Conservation (phyloP, 805 yeast genomes). For the Cyberlindnera subsufficiens region DNA sequence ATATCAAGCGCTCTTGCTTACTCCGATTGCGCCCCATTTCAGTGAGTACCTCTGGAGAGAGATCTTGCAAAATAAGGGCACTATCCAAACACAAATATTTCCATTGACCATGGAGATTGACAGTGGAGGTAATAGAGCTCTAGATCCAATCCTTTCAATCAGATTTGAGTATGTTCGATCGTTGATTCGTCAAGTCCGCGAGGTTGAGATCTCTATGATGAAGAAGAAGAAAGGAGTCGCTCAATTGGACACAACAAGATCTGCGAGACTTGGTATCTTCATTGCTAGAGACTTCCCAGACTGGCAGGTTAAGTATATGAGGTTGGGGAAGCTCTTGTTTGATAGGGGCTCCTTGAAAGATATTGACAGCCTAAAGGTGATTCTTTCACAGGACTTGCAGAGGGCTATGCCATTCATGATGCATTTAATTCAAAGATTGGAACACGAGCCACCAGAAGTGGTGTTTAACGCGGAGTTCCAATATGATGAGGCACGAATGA, state of each 20-base stretch:
- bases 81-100: constrained; percentile 73
- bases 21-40: constrained; percentile 95
- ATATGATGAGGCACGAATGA: constrained; percentile 68
- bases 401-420: constrained; percentile 97
- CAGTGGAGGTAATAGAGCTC: background rate
- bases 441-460: constrained; percentile 58
- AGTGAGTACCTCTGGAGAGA: constrained; percentile 87
- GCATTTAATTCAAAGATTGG: constrained; percentile 72
- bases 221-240: constrained; percentile 69
- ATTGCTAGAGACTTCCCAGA: constrained; percentile 81
- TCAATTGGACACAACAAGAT: constrained; percentile 67
- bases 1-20: constrained; percentile 72
- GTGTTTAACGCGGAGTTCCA: constrained; percentile 87
- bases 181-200: constrained; percentile 80
- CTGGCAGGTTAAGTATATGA: constrained; percentile 81
- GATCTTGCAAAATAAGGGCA: constrained; percentile 53
- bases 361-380: constrained; percentile 52
- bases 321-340: constrained; percentile 69
- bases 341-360: constrained; percentile 57
- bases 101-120: constrained; percentile 54
- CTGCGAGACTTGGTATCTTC: constrained; percentile 65
- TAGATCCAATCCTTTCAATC: constrained; percentile 51
- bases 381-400: constrained; percentile 82
- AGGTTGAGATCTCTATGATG: constrained; percentile 78
- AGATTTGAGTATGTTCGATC: constrained; percentile 75